Evolutionary conservation across 345 rosid species (phyloP).

Genomic region (Heritiera fomes): DNA sequence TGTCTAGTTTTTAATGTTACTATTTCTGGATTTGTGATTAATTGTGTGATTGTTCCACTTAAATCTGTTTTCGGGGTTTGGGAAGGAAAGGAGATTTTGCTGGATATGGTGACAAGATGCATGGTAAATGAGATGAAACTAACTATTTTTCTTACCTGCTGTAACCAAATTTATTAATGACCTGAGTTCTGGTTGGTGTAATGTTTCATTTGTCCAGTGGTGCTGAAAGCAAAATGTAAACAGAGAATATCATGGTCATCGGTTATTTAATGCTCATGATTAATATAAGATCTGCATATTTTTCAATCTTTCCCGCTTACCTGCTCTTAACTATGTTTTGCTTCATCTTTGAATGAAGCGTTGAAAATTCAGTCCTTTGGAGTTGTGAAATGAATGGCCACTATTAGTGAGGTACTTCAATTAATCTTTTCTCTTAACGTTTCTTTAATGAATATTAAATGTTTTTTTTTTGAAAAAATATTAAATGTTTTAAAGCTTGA

Average conservation of each 20-base stretch:
- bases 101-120: slow-evolving; percentile 12
- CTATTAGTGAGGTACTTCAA: not conserved
- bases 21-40: slow-evolving; percentile 23
- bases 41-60: slow-evolving; percentile 31
- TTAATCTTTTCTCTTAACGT: not conserved
- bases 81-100: slow-evolving; percentile 20
- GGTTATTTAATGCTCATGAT: slow-evolving; percentile 17
- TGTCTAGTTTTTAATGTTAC: slow-evolving; percentile 31
- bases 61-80: slow-evolving; percentile 25
- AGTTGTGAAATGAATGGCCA: not conserved
- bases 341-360: not conserved
- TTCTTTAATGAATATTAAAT: not conserved
- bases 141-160: not conserved
- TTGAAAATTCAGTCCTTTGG: not conserved
- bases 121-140: slow-evolving; percentile 2
- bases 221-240: slow-evolving; percentile 25
- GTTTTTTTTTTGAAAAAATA: too few relatives aligned
- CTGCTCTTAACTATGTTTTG: not conserved
- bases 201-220: not conserved
- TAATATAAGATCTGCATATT: slow-evolving; percentile 19
- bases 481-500: slow-evolving; percentile 5
- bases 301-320: not conserved
- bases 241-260: not conserved
- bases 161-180: not conserved
- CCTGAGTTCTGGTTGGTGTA: slow-evolving; percentile 5